Evolutionary conservation across 2,329 filamentous ascomycete genomes (phyloP).

Genomic region (Scedosporium aurantiacum): DNA sequence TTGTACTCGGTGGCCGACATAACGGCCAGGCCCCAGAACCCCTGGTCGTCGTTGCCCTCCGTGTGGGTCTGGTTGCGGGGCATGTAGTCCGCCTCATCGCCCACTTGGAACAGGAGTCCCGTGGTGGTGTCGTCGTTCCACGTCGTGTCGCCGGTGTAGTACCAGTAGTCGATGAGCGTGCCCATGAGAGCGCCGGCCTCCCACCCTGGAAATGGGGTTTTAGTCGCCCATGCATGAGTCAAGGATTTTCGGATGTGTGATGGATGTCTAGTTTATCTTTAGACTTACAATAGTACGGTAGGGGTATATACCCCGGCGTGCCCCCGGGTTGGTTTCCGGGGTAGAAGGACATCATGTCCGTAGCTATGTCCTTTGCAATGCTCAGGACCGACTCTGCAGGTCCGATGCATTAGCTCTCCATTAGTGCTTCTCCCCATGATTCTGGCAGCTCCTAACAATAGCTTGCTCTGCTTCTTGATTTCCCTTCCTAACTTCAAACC

Average conservation of each 20-base stretch:
- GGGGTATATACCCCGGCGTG: slow-evolving; percentile 39
- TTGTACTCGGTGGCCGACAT: slow-evolving; percentile 61
- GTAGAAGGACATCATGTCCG: slow-evolving; percentile 35
- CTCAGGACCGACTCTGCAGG: slow-evolving; percentile 36
- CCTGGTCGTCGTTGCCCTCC: slow-evolving; percentile 66
- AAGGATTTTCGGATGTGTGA: not conserved
- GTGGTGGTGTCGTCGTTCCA: slow-evolving; percentile 60
- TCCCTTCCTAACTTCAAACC: not conserved
- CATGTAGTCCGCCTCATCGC: slow-evolving; percentile 65
- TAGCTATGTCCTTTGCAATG: slow-evolving; percentile 37
- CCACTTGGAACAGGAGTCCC: slow-evolving; percentile 65
- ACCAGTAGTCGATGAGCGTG: slow-evolving; percentile 73
- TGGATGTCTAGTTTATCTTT: not conserved
- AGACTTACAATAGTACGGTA: slow-evolving; percentile 42
- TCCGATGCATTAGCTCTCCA: not conserved
- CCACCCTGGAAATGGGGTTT: slow-evolving; percentile 40
- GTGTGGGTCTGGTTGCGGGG: slow-evolving; percentile 59
- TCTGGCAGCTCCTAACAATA: not conserved
- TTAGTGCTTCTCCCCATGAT: not conserved
- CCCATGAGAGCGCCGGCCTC: slow-evolving; percentile 63
- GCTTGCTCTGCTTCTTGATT: no score
- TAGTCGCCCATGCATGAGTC: not conserved
- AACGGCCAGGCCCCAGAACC: slow-evolving; percentile 61
- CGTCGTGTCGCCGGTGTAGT: slow-evolving; percentile 60
- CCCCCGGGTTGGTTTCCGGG: slow-evolving; percentile 36